Percentiles rank a stretch among this genome's conserved stretches.
Evolutionary conservation across 176 grass and related monocot species (phyloP).

Genomic region (Bothriochloa decipiens): DNA sequence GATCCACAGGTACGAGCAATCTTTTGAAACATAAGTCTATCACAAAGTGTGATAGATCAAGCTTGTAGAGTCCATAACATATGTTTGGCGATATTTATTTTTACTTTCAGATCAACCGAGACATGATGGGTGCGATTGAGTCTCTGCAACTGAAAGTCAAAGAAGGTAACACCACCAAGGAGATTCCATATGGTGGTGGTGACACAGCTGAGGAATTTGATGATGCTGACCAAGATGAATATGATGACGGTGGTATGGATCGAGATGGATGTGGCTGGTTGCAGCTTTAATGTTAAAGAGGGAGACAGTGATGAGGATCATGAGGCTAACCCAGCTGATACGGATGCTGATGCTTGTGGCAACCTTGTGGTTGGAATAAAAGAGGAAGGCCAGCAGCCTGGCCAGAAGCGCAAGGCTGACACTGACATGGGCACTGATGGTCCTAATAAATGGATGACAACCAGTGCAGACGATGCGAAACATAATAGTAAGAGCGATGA

Average conservation of each 20-base stretch:
- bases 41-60: neutral
- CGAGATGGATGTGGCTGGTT: neutral
- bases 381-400: neutral
- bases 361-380: conserved; percentile 36
- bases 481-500: neutral
- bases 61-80: neutral
- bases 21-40: neutral
- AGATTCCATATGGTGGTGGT: neutral
- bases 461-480: neutral
- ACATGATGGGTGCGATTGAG: neutral
- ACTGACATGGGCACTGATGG: neutral
- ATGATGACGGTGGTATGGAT: neutral
- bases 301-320: neutral
- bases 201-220: neutral
- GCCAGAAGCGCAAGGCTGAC: neutral
- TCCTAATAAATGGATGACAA: conserved; percentile 41
- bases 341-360: neutral
- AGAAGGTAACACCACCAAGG: neutral
- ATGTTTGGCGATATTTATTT: conserved; percentile 22
- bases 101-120: conserved; percentile 2
- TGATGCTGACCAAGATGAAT: neutral
- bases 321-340: neutral
- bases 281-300: neutral
- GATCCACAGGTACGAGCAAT: conserved; percentile 78
- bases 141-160: neutral